Conservation (phyloP, 768 basidiomycete species). For the Trametopsis cervina region DNA sequence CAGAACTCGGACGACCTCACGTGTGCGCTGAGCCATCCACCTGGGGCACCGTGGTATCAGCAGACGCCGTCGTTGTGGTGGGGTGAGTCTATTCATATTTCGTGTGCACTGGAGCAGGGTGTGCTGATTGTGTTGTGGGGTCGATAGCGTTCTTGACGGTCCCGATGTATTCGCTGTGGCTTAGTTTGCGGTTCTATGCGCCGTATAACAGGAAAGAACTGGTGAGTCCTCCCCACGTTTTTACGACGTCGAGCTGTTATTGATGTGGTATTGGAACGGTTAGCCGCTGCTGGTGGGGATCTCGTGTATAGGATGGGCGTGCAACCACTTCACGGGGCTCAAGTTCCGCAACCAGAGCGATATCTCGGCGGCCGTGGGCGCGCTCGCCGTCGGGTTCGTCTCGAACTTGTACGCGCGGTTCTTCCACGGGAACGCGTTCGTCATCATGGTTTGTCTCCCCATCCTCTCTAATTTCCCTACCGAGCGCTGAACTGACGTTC, state of each 20-base stretch:
- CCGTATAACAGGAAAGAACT: conserved; percentile 52
- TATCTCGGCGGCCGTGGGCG: conserved; percentile 73
- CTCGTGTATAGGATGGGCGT: conserved; percentile 67
- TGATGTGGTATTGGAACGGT: not conserved
- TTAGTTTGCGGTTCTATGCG: conserved; percentile 61
- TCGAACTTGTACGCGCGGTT: conserved; percentile 74
- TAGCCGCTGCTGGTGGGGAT: conserved; percentile 51
- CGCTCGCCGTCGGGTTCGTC: conserved; percentile 75
- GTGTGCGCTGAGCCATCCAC: conserved; percentile 51
- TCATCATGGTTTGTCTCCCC: conserved; percentile 57
- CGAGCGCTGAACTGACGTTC: too few relatives aligned
- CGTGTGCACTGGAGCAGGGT: too few relatives aligned
- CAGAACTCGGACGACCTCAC: conserved; percentile 50
- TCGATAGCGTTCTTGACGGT: conserved; percentile 66
- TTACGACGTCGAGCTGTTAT: not conserved
- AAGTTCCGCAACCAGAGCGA: conserved; percentile 66
- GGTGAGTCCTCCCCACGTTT: conserved; percentile 27
- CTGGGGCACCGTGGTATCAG: conserved; percentile 65
- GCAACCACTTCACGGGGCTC: conserved; percentile 61
- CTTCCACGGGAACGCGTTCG: conserved; percentile 69
- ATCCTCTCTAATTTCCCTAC: not conserved
- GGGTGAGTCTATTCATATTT: too few relatives aligned
- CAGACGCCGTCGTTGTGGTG: conserved; percentile 63
- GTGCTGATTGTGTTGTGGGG: too few relatives aligned
- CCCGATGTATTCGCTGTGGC: conserved; percentile 58